Conservation (phyloP, 2,329 filamentous ascomycete species). For the Sporothrix brunneoviolacea region DNA sequence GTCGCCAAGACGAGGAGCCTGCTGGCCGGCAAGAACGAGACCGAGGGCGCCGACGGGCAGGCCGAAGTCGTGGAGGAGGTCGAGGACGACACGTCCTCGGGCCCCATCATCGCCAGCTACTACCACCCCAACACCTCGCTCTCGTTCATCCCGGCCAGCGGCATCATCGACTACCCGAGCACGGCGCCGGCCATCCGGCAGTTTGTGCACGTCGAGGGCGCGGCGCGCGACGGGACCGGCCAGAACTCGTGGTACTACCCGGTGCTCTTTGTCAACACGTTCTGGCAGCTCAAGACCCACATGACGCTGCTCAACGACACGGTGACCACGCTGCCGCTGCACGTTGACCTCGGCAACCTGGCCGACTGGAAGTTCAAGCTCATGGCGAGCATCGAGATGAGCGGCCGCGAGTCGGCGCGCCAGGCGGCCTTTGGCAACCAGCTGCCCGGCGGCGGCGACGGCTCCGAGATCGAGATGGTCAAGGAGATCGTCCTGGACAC, state of each 20-base stretch:
- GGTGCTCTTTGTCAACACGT: conserved; percentile 86
- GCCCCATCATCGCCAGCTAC: conserved; percentile 72
- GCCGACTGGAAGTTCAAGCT: conserved; percentile 85
- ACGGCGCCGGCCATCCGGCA: conserved; percentile 69
- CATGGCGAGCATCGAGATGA: conserved; percentile 77
- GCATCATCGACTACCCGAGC: conserved; percentile 58
- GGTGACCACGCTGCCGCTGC: conserved; percentile 71
- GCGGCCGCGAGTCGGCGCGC: conserved; percentile 73
- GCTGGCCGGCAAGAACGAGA: conserved; percentile 51
- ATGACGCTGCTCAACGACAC: conserved; percentile 92
- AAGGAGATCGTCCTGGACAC: conserved; percentile 93
- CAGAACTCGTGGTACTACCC: conserved; percentile 92
- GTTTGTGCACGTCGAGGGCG: conserved; percentile 72
- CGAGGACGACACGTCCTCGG: conserved; percentile 22
- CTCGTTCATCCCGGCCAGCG: conserved; percentile 75
- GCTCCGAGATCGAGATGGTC: conserved; percentile 91
- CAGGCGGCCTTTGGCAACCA: conserved; percentile 69
- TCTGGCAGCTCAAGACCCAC: conserved; percentile 89
- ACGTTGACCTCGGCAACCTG: conserved; percentile 76
- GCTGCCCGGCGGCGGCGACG: conserved; percentile 73
- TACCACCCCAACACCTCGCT: conserved; percentile 95
- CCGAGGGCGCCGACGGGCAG: conserved; percentile 43
- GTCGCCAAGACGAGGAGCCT: conserved; percentile 80
- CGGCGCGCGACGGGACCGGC: conserved; percentile 73
- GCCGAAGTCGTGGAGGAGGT: conserved; percentile 40